These are phyloP conservation scores for Crithidia mellificae DNA, from an alignment of 208 protist genomes.

Conservation along the genomic window DNA sequence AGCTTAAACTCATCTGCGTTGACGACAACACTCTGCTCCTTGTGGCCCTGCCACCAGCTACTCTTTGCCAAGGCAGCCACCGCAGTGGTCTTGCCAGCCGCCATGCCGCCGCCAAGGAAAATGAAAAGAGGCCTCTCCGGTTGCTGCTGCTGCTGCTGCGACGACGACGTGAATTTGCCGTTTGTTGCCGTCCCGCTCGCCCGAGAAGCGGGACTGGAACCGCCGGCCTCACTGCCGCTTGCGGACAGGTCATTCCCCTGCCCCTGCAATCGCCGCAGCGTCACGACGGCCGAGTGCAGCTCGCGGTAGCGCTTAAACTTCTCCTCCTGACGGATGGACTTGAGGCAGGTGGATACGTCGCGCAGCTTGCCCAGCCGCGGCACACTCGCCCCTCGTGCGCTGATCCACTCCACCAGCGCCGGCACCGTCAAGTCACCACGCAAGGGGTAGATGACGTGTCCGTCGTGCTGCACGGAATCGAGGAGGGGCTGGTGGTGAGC, in stretches of 20 bases:
- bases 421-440: constrained; percentile 44
- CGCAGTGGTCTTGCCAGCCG: constrained; percentile 86
- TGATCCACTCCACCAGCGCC: constrained; percentile 67
- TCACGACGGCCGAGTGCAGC: constrained; percentile 59
- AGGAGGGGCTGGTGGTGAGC: neutral
- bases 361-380: constrained; percentile 40
- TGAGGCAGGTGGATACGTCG: constrained; percentile 52
- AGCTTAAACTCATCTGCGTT: constrained; percentile 89
- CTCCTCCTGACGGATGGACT: constrained; percentile 47
- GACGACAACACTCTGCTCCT: constrained; percentile 74
- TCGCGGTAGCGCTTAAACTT: constrained; percentile 60
- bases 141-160: neutral
- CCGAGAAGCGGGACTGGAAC: neutral
- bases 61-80: constrained; percentile 70
- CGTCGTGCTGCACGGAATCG: constrained; percentile 17
- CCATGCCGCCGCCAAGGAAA: constrained; percentile 90
- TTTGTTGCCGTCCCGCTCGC: neutral
- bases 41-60: constrained; percentile 75
- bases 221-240: neutral
- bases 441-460: constrained; percentile 41
- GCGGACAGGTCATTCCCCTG: constrained; percentile 9
- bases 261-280: constrained; percentile 62
- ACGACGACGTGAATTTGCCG: neutral
- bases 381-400: constrained; percentile 38
- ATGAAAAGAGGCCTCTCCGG: constrained; percentile 74